Percentiles rank a stretch among this genome's conserved stretches.
These are phyloP conservation scores for Nothopassalora personata DNA, from an alignment of 2,329 filamentous ascomycete species.

Conservation along the genomic window DNA sequence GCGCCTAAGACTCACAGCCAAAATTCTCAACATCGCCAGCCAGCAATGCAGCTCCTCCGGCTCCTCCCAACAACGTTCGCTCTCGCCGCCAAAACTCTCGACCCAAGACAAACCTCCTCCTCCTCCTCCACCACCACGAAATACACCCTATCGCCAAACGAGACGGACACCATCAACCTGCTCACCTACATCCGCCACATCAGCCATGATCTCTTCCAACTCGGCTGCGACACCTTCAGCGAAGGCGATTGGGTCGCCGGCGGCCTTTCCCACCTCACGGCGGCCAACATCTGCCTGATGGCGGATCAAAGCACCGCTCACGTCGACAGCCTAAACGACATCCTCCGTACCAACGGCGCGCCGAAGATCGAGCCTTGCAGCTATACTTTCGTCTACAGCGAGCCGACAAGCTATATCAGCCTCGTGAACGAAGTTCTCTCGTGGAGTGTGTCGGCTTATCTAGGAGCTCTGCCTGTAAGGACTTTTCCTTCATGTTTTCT, in stretches of 20 bases:
- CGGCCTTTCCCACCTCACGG: background rate
- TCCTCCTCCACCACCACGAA: too few species aligned
- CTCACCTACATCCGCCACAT: background rate
- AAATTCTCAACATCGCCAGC: background rate
- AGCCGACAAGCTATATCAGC: background rate
- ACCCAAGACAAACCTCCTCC: background rate
- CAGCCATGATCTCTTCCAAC: background rate
- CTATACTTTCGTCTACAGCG: background rate
- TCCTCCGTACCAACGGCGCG: background rate
- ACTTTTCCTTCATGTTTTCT: background rate
- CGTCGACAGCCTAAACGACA: background rate
- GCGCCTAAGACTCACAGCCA: background rate
- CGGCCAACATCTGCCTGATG: background rate
- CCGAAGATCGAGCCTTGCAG: background rate
- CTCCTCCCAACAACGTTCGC: background rate
- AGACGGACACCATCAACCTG: background rate
- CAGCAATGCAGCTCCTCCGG: background rate
- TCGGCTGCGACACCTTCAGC: background rate
- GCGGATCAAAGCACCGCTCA: background rate
- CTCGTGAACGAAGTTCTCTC: background rate
- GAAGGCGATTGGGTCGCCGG: background rate
- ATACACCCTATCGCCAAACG: background rate
- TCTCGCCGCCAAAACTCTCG: background rate
- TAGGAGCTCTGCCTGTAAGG: background rate
- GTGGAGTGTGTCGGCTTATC: background rate